Evolutionary conservation across 495 filamentous ascomycete genomes (phyloP), one percentile per base, ranked within the genome.

Genomic region (Xylaria flabelliformis): DNA sequence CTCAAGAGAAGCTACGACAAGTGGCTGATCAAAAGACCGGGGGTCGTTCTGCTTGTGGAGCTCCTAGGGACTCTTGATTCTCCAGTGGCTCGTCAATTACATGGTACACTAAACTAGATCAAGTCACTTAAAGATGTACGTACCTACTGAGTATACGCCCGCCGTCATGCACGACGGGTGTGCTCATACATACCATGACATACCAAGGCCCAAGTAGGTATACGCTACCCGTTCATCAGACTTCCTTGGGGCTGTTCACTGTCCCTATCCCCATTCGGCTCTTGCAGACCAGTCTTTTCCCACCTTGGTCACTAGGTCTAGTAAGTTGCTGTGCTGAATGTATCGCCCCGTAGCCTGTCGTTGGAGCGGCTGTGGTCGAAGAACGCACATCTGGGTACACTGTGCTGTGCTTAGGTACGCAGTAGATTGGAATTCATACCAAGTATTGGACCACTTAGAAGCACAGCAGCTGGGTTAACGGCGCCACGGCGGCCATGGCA

Each of bases 21-120:
- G 64, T 53, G 64, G 64, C 64, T 67, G 44, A 67, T 32, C 64
- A 53, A 15, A 34, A 53, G 64, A 67, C 64, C 46, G 64, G 64
- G 64, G 64, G 65, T 55, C 48, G 50, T 51, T n/a, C 50, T 36
- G 64, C 46, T 53, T 51, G 64, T 67, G 64, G 64, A 65, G 39
- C 63, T 48, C 6, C 62, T 17, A 50, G 41, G 13, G 41, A 29
- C 46, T 53, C 21, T 29, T 39, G 9, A 67, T 46, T 67, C 44
- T 36, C 46, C 46, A 51, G 41, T 67, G 44, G 29, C 64, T 67
- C 13, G 24, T 36, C 17, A 13, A 26, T 39, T 44, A 4, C 5
- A 41, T 34, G 29, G 61, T 29, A 64, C 61, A 29, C 36, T 64
- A 64, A 26, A 8, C 61, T 64, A 44, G 0, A 24, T 15, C 29